Conservation (phyloP, 2,329 filamentous ascomycete genomes). For the Trichocomaceae sp. region DNA sequence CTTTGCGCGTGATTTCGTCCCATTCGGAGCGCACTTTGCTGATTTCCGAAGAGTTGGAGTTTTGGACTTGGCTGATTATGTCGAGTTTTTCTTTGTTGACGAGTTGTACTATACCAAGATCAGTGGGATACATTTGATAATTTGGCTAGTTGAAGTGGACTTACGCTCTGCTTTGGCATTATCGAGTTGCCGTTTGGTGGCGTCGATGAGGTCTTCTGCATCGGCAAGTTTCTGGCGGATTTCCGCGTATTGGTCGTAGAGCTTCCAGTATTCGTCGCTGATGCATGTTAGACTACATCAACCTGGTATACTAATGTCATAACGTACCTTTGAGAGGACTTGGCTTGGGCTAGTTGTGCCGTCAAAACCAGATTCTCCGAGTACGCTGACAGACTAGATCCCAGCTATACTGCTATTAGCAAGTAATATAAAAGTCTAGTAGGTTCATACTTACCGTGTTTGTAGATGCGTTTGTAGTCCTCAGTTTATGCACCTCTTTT, state of each 20-base stretch:
- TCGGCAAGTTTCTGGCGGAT: constrained; percentile 34
- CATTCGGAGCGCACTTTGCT: constrained; percentile 29
- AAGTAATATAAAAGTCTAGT: constrained; percentile 4
- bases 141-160: constrained; percentile 12
- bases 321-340: constrained; percentile 32
- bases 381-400: constrained; percentile 25
- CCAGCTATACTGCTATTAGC: constrained; percentile 20
- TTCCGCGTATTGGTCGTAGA: constrained; percentile 35
- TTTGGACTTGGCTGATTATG: constrained; percentile 31
- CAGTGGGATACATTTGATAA: constrained; percentile 17
- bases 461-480: constrained; percentile 11
- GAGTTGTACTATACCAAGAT: constrained; percentile 25
- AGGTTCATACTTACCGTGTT: constrained; percentile 11
- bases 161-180: constrained; percentile 33
- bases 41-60: constrained; percentile 29
- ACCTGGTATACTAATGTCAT: not conserved
- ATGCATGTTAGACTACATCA: constrained; percentile 14
- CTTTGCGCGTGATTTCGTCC: constrained; percentile 27
- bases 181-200: constrained; percentile 29
- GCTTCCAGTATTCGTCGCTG: constrained; percentile 36
- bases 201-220: constrained; percentile 31
- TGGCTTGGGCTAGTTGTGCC: constrained; percentile 27
- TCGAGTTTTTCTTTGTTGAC: constrained; percentile 34
- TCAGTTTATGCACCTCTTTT: constrained; percentile 31
- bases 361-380: constrained; percentile 29